These are phyloP conservation scores for Candida silvicultrix DNA, from an alignment of 805 yeast genomes.

Conservation along the genomic window DNA sequence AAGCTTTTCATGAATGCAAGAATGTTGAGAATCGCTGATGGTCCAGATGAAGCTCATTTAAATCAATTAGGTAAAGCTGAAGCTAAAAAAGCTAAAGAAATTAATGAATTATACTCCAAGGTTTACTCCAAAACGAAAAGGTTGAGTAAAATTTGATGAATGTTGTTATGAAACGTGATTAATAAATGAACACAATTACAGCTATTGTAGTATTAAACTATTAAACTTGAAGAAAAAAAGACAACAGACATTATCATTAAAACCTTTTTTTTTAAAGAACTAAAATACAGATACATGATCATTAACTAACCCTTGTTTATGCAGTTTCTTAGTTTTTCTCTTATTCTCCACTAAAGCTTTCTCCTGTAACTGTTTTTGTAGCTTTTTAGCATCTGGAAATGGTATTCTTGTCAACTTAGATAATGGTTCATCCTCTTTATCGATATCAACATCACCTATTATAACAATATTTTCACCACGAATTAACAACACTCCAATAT, in stretches of 20 bases:
- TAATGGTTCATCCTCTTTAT: slow-evolving; percentile 69
- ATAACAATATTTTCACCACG: slow-evolving; percentile 95
- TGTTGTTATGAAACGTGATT: too few relatives aligned
- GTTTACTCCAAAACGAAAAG: slow-evolving; percentile 14
- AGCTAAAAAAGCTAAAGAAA: slow-evolving; percentile 29
- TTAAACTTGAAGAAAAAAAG: slow-evolving; percentile 1
- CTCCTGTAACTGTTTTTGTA: slow-evolving; percentile 25
- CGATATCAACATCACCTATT: slow-evolving; percentile 91
- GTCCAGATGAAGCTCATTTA: slow-evolving; percentile 64
- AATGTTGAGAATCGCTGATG: slow-evolving; percentile 59
- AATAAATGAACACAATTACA: too few relatives aligned
- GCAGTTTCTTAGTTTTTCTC: slow-evolving; percentile 39
- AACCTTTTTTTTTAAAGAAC: slow-evolving; percentile 4
- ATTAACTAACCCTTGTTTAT: slow-evolving; percentile 48
- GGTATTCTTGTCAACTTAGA: slow-evolving; percentile 49
- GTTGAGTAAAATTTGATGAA: slow-evolving; percentile 9
- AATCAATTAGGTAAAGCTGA: slow-evolving; percentile 48
- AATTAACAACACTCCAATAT: slow-evolving; percentile 75
- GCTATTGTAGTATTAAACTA: too few relatives aligned
- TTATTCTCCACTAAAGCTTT: slow-evolving; percentile 35
- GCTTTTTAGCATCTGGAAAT: slow-evolving; percentile 53
- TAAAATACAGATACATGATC: slow-evolving; percentile 50
- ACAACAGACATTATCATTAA: not conserved
- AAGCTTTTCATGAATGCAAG: slow-evolving; percentile 44
- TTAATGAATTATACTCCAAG: slow-evolving; percentile 27